A percentile compares a stretch with the other conserved stretches of the same genome.
Conservation (phyloP, 768 basidiomycete genomes). For the Amanita phalloides region DNA sequence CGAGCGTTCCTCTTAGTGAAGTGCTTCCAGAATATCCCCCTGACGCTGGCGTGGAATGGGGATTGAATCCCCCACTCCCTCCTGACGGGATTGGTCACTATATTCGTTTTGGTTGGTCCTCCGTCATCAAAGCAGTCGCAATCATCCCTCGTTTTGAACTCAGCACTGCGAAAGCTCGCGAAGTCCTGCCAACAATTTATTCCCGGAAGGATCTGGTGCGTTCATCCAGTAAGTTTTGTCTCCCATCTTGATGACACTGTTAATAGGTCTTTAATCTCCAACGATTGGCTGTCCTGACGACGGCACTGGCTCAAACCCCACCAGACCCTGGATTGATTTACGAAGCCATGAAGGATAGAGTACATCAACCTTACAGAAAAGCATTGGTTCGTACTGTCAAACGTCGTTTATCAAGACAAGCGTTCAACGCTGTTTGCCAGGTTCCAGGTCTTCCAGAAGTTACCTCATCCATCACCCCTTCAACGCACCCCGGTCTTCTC, state of each 20-base stretch:
- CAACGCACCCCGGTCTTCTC: constrained; percentile 86
- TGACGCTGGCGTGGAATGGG: constrained; percentile 91
- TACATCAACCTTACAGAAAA: constrained; percentile 96
- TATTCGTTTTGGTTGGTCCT: constrained; percentile 80
- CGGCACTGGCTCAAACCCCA: constrained; percentile 81
- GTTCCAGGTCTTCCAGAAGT: constrained; percentile 95
- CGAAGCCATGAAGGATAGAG: constrained; percentile 97
- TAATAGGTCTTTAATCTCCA: constrained; percentile 94
- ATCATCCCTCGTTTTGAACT: constrained; percentile 95
- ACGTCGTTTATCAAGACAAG: background rate
- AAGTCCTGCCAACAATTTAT: constrained; percentile 78
- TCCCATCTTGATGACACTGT: constrained; percentile 2
- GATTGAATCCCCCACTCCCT: constrained; percentile 75
- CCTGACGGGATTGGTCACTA: constrained; percentile 91
- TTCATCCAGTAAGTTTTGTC: constrained; percentile 7
- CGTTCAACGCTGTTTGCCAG: constrained; percentile 27
- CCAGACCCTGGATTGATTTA: constrained; percentile 96
- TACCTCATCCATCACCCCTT: constrained; percentile 77
- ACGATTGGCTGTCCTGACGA: constrained; percentile 90
- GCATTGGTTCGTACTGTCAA: constrained; percentile 45
- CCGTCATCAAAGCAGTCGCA: constrained; percentile 81
- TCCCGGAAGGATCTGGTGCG: constrained; percentile 85
- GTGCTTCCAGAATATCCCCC: constrained; percentile 93
- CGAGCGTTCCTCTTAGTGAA: constrained; percentile 89
- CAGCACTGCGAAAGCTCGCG: constrained; percentile 89